phyloP scores from a whole-genome alignment of 164 flowering plant genomes.

The Warburgia ugandensis region DNA sequence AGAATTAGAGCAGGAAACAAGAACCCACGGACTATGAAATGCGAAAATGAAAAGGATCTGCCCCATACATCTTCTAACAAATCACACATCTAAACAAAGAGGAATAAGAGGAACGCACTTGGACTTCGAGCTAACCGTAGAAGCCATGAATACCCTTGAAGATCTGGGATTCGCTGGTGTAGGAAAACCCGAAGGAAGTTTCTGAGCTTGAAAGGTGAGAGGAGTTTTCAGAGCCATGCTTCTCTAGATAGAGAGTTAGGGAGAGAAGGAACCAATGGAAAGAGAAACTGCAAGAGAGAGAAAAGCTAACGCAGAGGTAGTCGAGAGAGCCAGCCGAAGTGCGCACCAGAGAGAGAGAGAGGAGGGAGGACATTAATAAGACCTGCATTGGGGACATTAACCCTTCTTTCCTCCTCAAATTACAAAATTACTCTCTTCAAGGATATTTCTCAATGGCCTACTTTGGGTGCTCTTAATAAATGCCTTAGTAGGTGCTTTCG shows the following conservation, averaged over 20 bases:
- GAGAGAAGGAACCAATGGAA: conserved; percentile 4
- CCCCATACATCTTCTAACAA: neutral
- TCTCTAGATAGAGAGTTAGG: neutral
- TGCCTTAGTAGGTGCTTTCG: no score
- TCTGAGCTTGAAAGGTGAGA: conserved; percentile 28
- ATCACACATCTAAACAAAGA: neutral
- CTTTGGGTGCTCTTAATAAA: no score
- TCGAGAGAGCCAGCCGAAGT: no score
- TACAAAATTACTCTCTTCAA: no score
- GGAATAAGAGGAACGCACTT: conserved; percentile 23
- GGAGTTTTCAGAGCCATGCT: conserved; percentile 47
- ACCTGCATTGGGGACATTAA: no score
- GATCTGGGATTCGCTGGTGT: conserved; percentile 41
- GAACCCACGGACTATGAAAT: no score
- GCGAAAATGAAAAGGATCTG: no score
- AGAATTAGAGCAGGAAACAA: neutral
- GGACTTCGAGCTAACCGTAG: conserved; percentile 44
- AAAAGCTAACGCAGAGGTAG: neutral
- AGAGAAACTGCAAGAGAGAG: no score
- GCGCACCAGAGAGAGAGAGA: no score
- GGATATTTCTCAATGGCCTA: no score
- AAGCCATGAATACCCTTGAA: conserved; percentile 53
- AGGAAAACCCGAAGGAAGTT: conserved; percentile 32
- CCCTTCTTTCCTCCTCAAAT: no score
- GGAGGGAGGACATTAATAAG: no score